phyloP scores from a whole-genome alignment of 257 asterid genomes.

The Nicotiana paniculata region DNA sequence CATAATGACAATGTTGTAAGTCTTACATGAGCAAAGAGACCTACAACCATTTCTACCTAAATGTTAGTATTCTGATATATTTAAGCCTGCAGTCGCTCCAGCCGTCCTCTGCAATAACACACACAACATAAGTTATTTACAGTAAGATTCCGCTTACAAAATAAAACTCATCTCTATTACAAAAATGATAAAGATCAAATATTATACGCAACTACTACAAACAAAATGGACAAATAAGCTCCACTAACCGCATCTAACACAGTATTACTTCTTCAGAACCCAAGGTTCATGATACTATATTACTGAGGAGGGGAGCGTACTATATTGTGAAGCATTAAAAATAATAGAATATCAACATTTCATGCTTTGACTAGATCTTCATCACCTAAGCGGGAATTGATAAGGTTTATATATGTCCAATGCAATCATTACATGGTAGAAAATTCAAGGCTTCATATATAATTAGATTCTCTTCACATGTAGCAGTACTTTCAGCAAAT shows the following conservation, averaged over 20 bases:
- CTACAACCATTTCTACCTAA: not conserved
- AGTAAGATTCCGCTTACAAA: too few species aligned
- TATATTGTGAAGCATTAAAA: too few species aligned
- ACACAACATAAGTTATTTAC: not conserved
- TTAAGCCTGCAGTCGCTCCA: not conserved
- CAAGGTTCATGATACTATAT: too few species aligned
- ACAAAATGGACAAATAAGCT: too few species aligned
- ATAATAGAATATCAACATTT: not conserved
- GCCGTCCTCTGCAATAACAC: conserved; percentile 1
- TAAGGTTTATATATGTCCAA: not conserved
- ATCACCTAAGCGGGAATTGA: not conserved
- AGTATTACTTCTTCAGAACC: not conserved
- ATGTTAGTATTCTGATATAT: not conserved
- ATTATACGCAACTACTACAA: not conserved
- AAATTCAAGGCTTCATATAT: not conserved
- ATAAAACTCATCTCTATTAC: not conserved
- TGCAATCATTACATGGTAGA: not conserved
- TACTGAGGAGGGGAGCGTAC: not conserved
- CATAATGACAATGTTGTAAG: not conserved
- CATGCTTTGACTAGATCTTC: not conserved
- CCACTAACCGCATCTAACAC: too few species aligned
- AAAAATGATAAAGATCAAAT: not conserved
- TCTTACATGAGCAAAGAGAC: not conserved
- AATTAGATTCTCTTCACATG: too few species aligned
- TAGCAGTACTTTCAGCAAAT: too few species aligned